Conservation (phyloP, 2,329 filamentous ascomycete genomes). For the Ceratocystis cacaofunesta region DNA sequence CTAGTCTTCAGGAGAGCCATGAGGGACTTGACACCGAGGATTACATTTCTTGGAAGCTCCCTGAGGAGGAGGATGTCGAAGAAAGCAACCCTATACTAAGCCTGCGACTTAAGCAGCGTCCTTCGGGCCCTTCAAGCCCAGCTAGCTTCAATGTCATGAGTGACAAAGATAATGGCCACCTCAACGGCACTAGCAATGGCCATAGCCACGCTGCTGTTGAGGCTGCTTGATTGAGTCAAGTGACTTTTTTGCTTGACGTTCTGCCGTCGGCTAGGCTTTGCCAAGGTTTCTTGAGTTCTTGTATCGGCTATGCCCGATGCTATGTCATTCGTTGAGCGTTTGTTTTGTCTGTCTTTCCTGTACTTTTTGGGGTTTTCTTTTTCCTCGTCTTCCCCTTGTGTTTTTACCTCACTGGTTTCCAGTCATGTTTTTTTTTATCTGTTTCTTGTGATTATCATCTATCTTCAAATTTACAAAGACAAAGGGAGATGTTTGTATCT, state of each 20-base stretch:
- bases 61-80: conserved; percentile 87
- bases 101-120: conserved; percentile 37
- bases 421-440: conserved; percentile 4
- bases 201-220: conserved; percentile 7
- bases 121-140: conserved; percentile 20
- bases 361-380: not conserved
- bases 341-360: too few species aligned
- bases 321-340: not conserved
- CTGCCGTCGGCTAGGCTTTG: not conserved
- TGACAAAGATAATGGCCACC: conserved; percentile 11
- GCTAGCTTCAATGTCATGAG: conserved; percentile 13
- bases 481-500: conserved; percentile 13
- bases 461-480: conserved; percentile 9
- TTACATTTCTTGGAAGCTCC: conserved; percentile 94
- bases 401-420: not conserved
- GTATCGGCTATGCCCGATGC: conserved; percentile 10
- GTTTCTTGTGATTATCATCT: conserved; percentile 12
- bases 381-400: not conserved
- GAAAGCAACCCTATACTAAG: conserved; percentile 47
- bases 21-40: conserved; percentile 93
- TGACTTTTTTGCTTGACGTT: not conserved
- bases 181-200: conserved; percentile 4
- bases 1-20: conserved; percentile 81
- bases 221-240: conserved; percentile 2
- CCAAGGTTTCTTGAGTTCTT: not conserved